Evolutionary conservation across 202 grass and related monocot genomes (phyloP).

Genomic region (Digitaria exilis): DNA sequence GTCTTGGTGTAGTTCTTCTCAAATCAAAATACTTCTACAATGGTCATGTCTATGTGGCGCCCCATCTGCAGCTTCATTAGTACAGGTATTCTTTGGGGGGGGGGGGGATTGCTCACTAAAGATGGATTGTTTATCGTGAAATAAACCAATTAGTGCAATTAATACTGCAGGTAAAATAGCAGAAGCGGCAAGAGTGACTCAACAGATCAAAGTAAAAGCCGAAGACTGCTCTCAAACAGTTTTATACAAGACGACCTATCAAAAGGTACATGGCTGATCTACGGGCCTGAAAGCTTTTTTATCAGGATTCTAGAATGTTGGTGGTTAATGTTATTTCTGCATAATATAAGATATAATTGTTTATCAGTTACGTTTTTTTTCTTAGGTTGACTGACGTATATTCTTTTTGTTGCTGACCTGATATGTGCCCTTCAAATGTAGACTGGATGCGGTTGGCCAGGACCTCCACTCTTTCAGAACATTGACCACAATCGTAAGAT

Average conservation of each 20-base stretch:
- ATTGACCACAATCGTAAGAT: not conserved
- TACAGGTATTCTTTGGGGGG: not conserved
- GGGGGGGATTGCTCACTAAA: not conserved
- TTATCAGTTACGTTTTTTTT: not conserved
- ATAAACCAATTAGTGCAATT: not conserved
- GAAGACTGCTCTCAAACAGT: not conserved
- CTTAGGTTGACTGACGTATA: not conserved
- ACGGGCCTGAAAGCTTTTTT: not conserved
- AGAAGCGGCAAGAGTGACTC: not conserved
- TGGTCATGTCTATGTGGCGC: not conserved
- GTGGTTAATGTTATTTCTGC: not conserved
- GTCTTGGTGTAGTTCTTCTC: not conserved
- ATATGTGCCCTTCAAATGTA: not conserved
- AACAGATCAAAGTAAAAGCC: not conserved
- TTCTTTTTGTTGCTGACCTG: not conserved
- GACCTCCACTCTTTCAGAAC: not conserved
- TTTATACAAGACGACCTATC: not conserved
- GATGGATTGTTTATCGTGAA: not conserved
- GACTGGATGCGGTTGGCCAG: not conserved
- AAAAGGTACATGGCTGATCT: not conserved
- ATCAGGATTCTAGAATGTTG: not conserved
- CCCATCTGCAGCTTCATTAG: not conserved
- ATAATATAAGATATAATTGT: not conserved
- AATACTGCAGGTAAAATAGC: not conserved
- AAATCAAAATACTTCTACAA: not conserved